Conservation (phyloP, 129 eudicot species). For the Saussurea involucrata region DNA sequence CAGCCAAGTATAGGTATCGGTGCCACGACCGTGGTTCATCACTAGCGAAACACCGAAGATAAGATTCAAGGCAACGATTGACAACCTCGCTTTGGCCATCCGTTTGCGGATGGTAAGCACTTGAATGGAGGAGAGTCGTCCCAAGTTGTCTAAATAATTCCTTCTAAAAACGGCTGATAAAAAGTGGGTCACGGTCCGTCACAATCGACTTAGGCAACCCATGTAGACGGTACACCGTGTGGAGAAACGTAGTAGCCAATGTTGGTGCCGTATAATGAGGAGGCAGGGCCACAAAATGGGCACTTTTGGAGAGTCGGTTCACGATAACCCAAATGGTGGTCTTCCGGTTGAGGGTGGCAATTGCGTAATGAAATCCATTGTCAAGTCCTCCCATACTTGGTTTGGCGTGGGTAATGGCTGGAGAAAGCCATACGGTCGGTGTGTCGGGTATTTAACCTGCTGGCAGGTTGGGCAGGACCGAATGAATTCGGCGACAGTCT, state of each 20-base stretch:
- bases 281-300: neutral
- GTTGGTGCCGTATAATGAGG: neutral
- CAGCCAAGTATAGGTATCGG: neutral
- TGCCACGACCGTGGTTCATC: neutral
- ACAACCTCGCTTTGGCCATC: neutral
- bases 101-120: neutral
- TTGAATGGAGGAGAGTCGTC: neutral
- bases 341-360: neutral
- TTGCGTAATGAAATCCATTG: too few relatives aligned
- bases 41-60: neutral
- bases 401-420: too few relatives aligned
- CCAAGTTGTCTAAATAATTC: neutral
- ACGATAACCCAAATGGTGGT: neutral
- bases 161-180: neutral
- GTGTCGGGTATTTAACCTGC: too few relatives aligned
- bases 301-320: neutral
- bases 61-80: neutral
- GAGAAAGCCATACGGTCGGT: too few relatives aligned
- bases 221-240: neutral
- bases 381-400: too few relatives aligned
- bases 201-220: neutral
- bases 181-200: too few relatives aligned
- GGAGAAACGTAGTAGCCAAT: neutral
- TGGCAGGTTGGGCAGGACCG: neutral
- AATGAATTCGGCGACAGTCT: neutral